A percentile compares a stretch with the other conserved stretches of the same genome.
Conservation (phyloP, 257 asterid genomes). For the Eustoma russellianum region DNA sequence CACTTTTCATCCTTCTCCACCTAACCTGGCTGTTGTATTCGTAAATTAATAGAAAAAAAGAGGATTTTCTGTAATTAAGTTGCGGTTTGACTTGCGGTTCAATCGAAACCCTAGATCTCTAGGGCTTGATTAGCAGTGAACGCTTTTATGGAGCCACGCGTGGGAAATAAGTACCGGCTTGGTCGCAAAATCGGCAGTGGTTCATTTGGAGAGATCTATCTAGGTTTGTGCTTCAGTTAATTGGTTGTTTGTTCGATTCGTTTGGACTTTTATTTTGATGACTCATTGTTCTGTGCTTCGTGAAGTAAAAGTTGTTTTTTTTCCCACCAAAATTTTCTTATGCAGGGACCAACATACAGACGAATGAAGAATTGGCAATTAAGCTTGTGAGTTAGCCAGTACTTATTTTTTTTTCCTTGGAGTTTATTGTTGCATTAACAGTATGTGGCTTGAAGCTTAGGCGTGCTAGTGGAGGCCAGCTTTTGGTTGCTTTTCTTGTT, state of each 20-base stretch:
- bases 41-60: background rate
- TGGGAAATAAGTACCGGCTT: slow-evolving; percentile 32
- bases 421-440: slow-evolving; percentile 1
- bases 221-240: slow-evolving; percentile 15
- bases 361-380: slow-evolving; percentile 84
- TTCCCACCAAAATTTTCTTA: background rate
- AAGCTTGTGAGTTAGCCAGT: slow-evolving; percentile 57
- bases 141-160: slow-evolving; percentile 33
- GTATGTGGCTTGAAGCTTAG: background rate
- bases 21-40: slow-evolving; percentile 14
- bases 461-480: background rate
- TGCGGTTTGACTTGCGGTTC: background rate
- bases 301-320: background rate
- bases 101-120: slow-evolving; percentile 13
- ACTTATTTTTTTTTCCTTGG: background rate
- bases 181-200: slow-evolving; percentile 47
- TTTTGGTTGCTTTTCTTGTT: background rate
- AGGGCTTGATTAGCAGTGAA: slow-evolving; percentile 9
- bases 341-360: slow-evolving; percentile 60
- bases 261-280: background rate
- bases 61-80: background rate
- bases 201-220: slow-evolving; percentile 46
- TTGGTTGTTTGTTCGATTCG: background rate
- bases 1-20: slow-evolving; percentile 8
- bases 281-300: background rate